Evolutionary conservation across 2,329 filamentous ascomycete genomes (phyloP).

Genomic region (Arthroderma sp.): DNA sequence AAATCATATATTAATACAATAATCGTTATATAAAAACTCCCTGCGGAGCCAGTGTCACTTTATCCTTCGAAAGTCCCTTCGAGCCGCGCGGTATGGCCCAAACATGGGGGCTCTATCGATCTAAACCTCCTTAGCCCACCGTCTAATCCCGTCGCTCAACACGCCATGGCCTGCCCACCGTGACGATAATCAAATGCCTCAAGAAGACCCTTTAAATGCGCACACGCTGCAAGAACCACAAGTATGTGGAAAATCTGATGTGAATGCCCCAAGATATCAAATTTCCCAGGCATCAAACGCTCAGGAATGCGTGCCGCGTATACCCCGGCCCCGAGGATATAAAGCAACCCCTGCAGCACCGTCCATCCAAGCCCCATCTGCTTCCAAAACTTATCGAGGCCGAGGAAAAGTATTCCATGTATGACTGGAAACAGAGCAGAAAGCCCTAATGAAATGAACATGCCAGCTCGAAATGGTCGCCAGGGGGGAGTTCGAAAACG

Average conservation of each 20-base stretch:
- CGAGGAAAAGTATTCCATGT: constrained; percentile 59
- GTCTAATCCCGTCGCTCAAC: constrained; percentile 15
- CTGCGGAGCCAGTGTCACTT: no score
- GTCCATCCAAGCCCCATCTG: constrained; percentile 74
- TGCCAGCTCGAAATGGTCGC: constrained; percentile 70
- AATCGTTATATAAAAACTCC: no score
- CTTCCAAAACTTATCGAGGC: constrained; percentile 50
- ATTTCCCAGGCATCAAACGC: constrained; percentile 59
- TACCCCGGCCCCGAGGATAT: constrained; percentile 71
- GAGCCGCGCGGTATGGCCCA: no score
- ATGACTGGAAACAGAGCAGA: constrained; percentile 73
- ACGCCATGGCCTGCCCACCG: constrained; percentile 42
- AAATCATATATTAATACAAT: no score
- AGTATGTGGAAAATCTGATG: constrained; percentile 94
- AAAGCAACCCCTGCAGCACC: constrained; percentile 64
- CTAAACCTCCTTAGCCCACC: no score
- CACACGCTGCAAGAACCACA: constrained; percentile 67
- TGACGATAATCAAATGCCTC: constrained; percentile 82
- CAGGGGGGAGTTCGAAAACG: constrained; percentile 71
- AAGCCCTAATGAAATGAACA: constrained; percentile 80
- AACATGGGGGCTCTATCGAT: no score
- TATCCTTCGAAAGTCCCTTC: no score
- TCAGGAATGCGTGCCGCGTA: constrained; percentile 84
- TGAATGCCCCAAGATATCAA: constrained; percentile 84
- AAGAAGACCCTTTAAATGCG: constrained; percentile 68